phyloP scores from a whole-genome alignment of 257 asterid genomes.

The Penstemon eatonii region DNA sequence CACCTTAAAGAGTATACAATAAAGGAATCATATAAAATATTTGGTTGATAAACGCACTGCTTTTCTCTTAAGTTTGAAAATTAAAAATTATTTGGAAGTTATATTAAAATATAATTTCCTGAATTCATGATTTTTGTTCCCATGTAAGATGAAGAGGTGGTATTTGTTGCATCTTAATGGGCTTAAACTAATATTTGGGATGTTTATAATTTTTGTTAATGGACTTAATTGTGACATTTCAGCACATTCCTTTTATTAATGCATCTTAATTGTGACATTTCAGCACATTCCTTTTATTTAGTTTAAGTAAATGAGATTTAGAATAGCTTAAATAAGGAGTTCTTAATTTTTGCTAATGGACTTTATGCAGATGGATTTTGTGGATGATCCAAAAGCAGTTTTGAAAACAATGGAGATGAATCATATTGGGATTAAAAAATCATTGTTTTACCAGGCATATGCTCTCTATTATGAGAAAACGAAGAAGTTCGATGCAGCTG shows the following conservation, averaged over 20 bases:
- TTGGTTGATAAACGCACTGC: too few species aligned
- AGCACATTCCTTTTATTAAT: too few species aligned
- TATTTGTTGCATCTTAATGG: neutral
- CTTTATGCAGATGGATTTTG: slow-evolving; percentile 75
- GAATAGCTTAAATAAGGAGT: slow-evolving; percentile 8
- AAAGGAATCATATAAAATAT: too few species aligned
- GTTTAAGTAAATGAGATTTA: slow-evolving; percentile 11
- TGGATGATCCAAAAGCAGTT: slow-evolving; percentile 76
- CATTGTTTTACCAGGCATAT: slow-evolving; percentile 83
- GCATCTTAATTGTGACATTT: too few species aligned
- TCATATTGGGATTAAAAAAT: slow-evolving; percentile 65
- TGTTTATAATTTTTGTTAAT: too few species aligned
- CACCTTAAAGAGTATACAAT: too few species aligned
- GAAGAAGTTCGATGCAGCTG: slow-evolving; percentile 84
- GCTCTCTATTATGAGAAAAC: slow-evolving; percentile 88
- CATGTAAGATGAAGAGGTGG: neutral
- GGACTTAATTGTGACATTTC: too few species aligned
- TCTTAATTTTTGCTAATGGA: neutral
- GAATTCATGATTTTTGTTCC: neutral
- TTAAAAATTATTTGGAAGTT: too few species aligned
- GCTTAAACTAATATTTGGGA: neutral
- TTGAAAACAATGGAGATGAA: slow-evolving; percentile 72
- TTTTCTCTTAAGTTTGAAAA: too few species aligned
- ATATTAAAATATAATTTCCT: neutral
- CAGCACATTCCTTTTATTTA: too few species aligned